These are phyloP conservation scores for Epichloe amarillans DNA, from an alignment of 2,329 filamentous ascomycete genomes.

Conservation along the genomic window DNA sequence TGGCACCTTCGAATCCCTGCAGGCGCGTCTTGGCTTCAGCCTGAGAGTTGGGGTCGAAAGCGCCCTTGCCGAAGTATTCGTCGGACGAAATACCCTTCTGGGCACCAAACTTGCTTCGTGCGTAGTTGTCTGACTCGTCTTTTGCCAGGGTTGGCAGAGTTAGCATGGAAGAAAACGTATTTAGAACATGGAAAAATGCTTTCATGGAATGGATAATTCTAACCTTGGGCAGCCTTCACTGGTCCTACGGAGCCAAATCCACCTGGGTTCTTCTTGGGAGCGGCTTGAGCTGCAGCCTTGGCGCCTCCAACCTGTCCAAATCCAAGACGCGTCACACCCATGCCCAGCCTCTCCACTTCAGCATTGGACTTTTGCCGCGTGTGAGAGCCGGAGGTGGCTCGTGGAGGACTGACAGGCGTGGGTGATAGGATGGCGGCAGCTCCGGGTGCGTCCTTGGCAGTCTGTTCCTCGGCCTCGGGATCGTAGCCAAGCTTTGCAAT, in stretches of 20 bases:
- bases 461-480: conserved; percentile 65
- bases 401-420: conserved; percentile 57
- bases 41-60: conserved; percentile 68
- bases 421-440: conserved; percentile 55
- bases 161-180: not conserved
- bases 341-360: conserved; percentile 79
- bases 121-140: conserved; percentile 72
- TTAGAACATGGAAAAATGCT: not conserved
- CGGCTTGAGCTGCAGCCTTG: conserved; percentile 40
- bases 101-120: conserved; percentile 72
- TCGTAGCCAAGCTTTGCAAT: conserved; percentile 94
- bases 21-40: conserved; percentile 78
- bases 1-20: conserved; percentile 85
- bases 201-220: conserved; percentile 8
- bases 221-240: conserved; percentile 60
- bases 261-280: conserved; percentile 58
- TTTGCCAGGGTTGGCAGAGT: not conserved
- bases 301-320: conserved; percentile 70
- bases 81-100: conserved; percentile 97
- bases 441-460: conserved; percentile 32
- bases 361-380: conserved; percentile 50
- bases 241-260: conserved; percentile 78
- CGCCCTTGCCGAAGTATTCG: conserved; percentile 90
- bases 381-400: conserved; percentile 42
- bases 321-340: conserved; percentile 73